Conservation (phyloP, 202 grass and related monocot species). For the Panicum virgatum region DNA sequence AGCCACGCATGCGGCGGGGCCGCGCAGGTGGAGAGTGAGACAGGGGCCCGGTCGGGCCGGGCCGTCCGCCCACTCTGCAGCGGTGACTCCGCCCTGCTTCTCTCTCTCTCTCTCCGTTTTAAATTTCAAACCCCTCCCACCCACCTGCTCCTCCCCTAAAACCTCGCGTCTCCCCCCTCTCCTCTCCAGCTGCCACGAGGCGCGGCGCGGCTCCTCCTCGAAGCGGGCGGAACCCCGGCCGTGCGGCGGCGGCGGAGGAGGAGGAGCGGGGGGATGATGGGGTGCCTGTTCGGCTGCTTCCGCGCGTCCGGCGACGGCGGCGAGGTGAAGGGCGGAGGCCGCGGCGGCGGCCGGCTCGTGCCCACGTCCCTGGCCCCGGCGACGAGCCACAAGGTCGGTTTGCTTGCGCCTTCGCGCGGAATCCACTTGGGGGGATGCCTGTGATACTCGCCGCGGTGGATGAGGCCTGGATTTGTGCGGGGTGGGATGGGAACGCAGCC, state of each 20-base stretch:
- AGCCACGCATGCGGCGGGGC: background rate
- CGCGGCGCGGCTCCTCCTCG: conserved; percentile 20
- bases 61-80: conserved; percentile 1
- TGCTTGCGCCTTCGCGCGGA: background rate
- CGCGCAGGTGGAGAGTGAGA: background rate
- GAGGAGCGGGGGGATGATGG: conserved; percentile 44
- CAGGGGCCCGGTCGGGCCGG: background rate
- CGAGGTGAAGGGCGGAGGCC: conserved; percentile 7
- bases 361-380: conserved; percentile 44
- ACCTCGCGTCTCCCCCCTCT: conserved; percentile 29
- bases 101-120: conserved; percentile 46
- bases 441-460: background rate
- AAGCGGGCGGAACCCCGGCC: conserved; percentile 3
- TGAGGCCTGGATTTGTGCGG: conserved; percentile 8
- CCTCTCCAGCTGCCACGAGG: conserved; percentile 42
- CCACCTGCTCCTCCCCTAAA: conserved; percentile 35
- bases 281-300: conserved; percentile 86
- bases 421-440: background rate
- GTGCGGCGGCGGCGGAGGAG: conserved; percentile 9
- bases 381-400: conserved; percentile 45
- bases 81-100: conserved; percentile 6
- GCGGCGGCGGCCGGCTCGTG: conserved; percentile 10
- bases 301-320: conserved; percentile 36
- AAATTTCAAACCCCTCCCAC: conserved; percentile 71
- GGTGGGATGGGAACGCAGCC: background rate